These are phyloP conservation scores for Aspergillus tubingensis DNA, from an alignment of 2,329 filamentous ascomycete species.

Conservation along the genomic window DNA sequence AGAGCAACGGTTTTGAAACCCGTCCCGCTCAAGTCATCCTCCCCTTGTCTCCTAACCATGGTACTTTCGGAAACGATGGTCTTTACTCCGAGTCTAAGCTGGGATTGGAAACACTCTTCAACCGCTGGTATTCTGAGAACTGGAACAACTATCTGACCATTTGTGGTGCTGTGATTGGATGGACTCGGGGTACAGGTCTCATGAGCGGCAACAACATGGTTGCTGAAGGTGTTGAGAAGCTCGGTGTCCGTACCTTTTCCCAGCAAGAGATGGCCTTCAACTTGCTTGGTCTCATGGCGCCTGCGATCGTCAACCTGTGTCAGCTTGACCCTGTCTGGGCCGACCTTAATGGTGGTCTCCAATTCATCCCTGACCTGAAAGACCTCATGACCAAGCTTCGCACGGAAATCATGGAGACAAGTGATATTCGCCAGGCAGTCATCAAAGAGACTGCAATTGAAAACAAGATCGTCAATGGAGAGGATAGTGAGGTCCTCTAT, in stretches of 20 bases:
- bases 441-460: slow-evolving; percentile 95
- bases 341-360: slow-evolving; percentile 94
- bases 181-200: slow-evolving; percentile 96
- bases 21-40: slow-evolving; percentile 95
- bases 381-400: slow-evolving; percentile 89
- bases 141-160: slow-evolving; percentile 98
- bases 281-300: slow-evolving; percentile 91
- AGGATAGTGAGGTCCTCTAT: slow-evolving; percentile 87
- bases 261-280: slow-evolving; percentile 99
- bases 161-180: slow-evolving; percentile 96
- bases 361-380: slow-evolving; percentile 96
- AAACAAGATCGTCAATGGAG: slow-evolving; percentile 95
- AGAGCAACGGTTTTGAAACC: slow-evolving; percentile 84
- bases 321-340: slow-evolving; percentile 95
- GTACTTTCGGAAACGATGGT: slow-evolving; percentile 96
- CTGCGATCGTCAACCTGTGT: slow-evolving; percentile 90
- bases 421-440: slow-evolving; percentile 88
- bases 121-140: slow-evolving; percentile 95
- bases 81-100: slow-evolving; percentile 98
- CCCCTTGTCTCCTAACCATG: slow-evolving; percentile 95
- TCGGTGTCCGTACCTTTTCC: slow-evolving; percentile 96
- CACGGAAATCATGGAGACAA: slow-evolving; percentile 92
- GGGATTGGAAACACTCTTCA: slow-evolving; percentile 94
- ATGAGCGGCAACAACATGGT: slow-evolving; percentile 99
- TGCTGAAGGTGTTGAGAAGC: slow-evolving; percentile 93